Evolutionary conservation across 176 grass and related monocot genomes (phyloP).

Genomic region (Phragmites australis): DNA sequence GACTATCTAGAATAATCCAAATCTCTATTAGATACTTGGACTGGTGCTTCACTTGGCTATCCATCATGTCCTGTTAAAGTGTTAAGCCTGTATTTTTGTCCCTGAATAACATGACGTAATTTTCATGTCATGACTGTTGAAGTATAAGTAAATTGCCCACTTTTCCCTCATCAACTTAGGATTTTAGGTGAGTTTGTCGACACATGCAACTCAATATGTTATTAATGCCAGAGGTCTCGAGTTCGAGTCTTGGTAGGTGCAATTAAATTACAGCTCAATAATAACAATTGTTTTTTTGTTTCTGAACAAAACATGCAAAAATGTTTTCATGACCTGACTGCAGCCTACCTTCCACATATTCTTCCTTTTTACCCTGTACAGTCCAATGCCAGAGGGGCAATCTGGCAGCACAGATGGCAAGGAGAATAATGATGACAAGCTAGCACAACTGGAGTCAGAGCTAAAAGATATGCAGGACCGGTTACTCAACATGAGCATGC

Average conservation of each 20-base stretch:
- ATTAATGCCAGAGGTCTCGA: too few species aligned
- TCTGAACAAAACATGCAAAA: neutral
- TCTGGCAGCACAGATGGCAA: conserved; percentile 17
- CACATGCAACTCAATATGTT: too few species aligned
- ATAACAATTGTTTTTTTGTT: neutral
- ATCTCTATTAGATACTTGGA: neutral
- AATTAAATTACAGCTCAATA: neutral
- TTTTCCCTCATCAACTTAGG: too few species aligned
- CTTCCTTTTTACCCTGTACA: conserved; percentile 34
- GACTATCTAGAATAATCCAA: neutral
- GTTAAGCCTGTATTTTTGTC: neutral
- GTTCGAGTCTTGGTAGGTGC: too few species aligned
- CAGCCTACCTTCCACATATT: conserved; percentile 13
- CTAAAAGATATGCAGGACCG: conserved; percentile 80
- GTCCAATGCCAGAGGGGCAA: conserved; percentile 35
- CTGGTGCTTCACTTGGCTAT: neutral
- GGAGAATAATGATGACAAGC: conserved; percentile 43
- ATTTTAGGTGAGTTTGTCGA: too few species aligned
- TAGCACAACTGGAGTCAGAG: conserved; percentile 74
- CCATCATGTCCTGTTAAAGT: neutral
- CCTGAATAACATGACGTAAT: neutral
- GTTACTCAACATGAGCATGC: conserved; percentile 69
- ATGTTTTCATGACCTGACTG: conserved; percentile 13
- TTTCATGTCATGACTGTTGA: too few species aligned
- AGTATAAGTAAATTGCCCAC: too few species aligned